A percentile compares a stretch with the other conserved stretches of the same genome.
phyloP scores from a whole-genome alignment of 129 eudicot genomes.

The Lonicera japonica region DNA sequence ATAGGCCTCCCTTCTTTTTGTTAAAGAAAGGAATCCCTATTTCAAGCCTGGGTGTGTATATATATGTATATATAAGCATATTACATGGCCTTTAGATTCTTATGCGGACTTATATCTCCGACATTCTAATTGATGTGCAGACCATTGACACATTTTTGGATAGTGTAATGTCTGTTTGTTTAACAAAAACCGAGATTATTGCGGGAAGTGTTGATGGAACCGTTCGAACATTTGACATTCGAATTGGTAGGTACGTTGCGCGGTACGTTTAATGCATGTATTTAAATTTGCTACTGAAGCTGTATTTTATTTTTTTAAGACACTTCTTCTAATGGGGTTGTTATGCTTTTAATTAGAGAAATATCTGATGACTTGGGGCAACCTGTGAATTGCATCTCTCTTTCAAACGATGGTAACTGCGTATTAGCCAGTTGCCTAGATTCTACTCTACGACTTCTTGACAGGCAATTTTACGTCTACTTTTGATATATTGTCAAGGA shows the following conservation, averaged over 20 bases:
- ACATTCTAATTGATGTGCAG: constrained; percentile 34
- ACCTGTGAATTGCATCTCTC: constrained; percentile 89
- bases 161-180: constrained; percentile 93
- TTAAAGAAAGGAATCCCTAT: too few relatives aligned
- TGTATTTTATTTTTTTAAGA: constrained; percentile 1
- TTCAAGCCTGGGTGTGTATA: too few relatives aligned
- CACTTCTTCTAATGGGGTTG: constrained; percentile 1
- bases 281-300: not conserved
- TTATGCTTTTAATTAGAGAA: constrained; percentile 44
- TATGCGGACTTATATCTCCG: not conserved
- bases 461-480: constrained; percentile 39
- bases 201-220: constrained; percentile 99
- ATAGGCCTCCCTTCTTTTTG: too few relatives aligned
- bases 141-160: constrained; percentile 76
- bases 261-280: too few relatives aligned
- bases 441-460: constrained; percentile 88
- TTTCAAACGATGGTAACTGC: constrained; percentile 92
- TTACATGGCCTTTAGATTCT: not conserved
- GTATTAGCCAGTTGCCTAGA: constrained; percentile 91
- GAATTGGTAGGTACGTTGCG: constrained; percentile 85
- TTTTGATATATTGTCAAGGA: constrained; percentile 1
- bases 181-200: constrained; percentile 84
- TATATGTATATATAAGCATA: not conserved
- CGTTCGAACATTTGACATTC: constrained; percentile 92
- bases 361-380: constrained; percentile 88